Base-by-base conservation (phyloP, 2,329 filamentous ascomycete genomes). In the Neopestalotiopsis sp. region DNA sequence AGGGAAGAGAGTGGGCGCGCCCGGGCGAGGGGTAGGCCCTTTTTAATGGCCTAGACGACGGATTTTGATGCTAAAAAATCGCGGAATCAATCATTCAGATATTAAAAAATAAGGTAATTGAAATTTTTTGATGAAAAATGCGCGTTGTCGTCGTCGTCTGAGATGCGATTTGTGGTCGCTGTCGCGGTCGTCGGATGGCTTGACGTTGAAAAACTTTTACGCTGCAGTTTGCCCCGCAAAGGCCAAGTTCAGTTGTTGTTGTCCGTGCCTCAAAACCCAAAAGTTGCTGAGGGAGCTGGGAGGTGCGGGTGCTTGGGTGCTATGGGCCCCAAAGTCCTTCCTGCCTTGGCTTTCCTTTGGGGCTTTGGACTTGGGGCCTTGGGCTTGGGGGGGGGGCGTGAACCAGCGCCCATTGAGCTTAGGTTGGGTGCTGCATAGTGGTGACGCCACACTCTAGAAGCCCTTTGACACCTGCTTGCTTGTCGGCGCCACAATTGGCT, bases 31-130 rank as follows among this genome's bases (percentile, higher is more conserved):
- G n/a, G 17, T 66, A 13, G 32, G 24, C 24, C 20, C 42, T 24
- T 17, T 38, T 20, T 80, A 77, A 71, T 71, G 71, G 75, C 72
- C 34, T 73, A 78, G 79, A 80, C 80, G 80, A 82, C 84, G 85
- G 84, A 89, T 88, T 62, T 87, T 84, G 78, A 84, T 87, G 84
- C 84, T 76, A 84, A 84, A 90, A 88, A 91, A 89, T 82, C 85
- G 84, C 84, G 86, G 89, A 82, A 81, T 80, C 83, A 85, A 89
- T 90, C 89, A 86, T 87, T 81, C 79, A 80, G 79, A 78, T 84
- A 84, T 85, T 89, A 83, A 81, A 81, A 85, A 82, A 84, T 81
- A 78, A 77, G 76, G 78, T 82, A 81, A 79, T 79, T 83, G 82
- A 79, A 81, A 80, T 79, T 80, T 88, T 86, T 86, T 81, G 88